phyloP scores from a whole-genome alignment of 2,329 filamentous ascomycete species.

The Pseudogymnoascus sp. region DNA sequence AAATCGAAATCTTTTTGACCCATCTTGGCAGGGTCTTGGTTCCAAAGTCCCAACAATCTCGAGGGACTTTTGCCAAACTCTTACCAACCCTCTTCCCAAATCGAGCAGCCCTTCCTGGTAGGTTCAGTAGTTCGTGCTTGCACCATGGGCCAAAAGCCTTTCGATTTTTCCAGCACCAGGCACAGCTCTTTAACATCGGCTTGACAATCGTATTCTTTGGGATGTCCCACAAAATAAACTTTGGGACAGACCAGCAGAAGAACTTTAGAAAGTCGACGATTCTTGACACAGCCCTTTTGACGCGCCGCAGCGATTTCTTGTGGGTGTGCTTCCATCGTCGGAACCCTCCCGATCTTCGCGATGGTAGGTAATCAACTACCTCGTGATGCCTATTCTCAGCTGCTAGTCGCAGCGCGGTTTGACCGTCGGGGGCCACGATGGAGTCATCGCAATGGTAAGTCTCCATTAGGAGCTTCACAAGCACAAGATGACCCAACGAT shows the following conservation, averaged over 20 bases:
- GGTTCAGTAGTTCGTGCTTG: constrained; percentile 20
- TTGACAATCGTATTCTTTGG: constrained; percentile 27
- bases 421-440: constrained; percentile 37
- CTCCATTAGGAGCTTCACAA: constrained; percentile 35
- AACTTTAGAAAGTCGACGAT: constrained; percentile 20
- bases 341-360: constrained; percentile 32
- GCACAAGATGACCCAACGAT: constrained; percentile 30
- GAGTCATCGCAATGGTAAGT: constrained; percentile 35
- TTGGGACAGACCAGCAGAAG: background rate
- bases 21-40: constrained; percentile 16
- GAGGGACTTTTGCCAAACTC: constrained; percentile 17
- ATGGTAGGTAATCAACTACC: constrained; percentile 35
- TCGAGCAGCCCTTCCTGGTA: constrained; percentile 24
- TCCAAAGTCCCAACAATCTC: background rate
- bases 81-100: constrained; percentile 14
- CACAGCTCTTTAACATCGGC: constrained; percentile 19
- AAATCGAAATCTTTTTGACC: constrained; percentile 16
- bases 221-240: constrained; percentile 25
- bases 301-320: constrained; percentile 22
- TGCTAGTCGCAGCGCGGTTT: constrained; percentile 38
- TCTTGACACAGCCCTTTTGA: constrained; percentile 18
- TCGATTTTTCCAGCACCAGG: constrained; percentile 22
- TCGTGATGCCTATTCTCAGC: constrained; percentile 34
- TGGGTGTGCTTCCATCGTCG: constrained; percentile 30
- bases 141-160: constrained; percentile 27